Evolutionary conservation across 495 filamentous ascomycete species (phyloP), one percentile per base, ranked within the genome.

Genomic region (Lepidopterella palustris): DNA sequence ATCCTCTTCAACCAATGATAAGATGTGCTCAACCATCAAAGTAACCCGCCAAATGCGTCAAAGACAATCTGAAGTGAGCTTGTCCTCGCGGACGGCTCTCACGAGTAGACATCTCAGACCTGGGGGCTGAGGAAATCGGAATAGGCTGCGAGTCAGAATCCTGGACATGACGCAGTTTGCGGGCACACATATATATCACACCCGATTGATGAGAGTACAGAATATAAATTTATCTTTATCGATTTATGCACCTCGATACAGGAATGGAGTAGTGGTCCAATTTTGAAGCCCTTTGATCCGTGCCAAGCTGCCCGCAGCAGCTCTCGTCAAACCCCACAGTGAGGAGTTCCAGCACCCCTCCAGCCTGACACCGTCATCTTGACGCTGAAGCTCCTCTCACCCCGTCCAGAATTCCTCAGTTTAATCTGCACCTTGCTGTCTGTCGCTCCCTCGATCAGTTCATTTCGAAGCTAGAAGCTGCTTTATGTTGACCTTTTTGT

Each of bases 111-210:
- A 25, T 58, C 63, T 42, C 35, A 42, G 35, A 56, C 55, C 59
- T 61, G 59, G 58, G 31, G 13, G 32, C 24, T 35, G 42, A 49
- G 45, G 45, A 4, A 6, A 5, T 45, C 5, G 8, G 20, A 56
- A 15, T 15, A 35, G 6, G 55, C 59, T 66, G 59, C 63, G 63
- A 59, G 63, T 66, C 63, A 66, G 63, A 55, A 66, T 62, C 63
- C 63, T 39, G 55, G 63, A 28, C 52, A 45, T 60, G 57, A 57
- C 39, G 53, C 61, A 57, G n/a, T 35, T 6, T 35, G 15, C 15
- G 15, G 6, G 6, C 15, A 35, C 31, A 35, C 15, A 35, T 15
- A 6, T 6, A 6, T 35, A 15, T 35, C 31, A 35, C 6, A 15
- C 15, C 6, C 15, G 15, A 6, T 42, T 42, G 35, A 42, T 18